phyloP scores from a whole-genome alignment of 179 eudicot species.

The Vitellaria paradoxa region DNA sequence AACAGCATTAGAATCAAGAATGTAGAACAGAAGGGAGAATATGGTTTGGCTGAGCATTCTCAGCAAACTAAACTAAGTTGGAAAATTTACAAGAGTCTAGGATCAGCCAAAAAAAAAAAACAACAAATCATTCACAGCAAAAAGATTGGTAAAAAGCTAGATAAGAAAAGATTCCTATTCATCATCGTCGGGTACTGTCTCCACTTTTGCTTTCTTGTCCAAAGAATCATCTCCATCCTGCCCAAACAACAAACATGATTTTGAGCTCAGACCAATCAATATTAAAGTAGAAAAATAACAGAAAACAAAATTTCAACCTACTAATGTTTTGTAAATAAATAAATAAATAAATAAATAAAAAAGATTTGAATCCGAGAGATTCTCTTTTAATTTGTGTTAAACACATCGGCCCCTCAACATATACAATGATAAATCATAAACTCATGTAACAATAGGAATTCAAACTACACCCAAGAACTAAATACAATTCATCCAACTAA shows the following conservation, averaged over 20 bases:
- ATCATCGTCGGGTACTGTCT: conserved; percentile 15
- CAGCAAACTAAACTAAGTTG: not conserved
- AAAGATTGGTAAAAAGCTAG: not conserved
- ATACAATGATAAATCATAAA: too few species aligned
- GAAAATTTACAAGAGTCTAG: not conserved
- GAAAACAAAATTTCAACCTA: too few species aligned
- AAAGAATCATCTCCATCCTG: conserved; percentile 11
- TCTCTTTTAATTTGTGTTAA: too few species aligned
- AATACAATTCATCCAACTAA: too few species aligned
- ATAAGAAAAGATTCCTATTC: not conserved
- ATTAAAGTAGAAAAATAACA: not conserved
- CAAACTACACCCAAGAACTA: too few species aligned
- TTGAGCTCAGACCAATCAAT: not conserved
- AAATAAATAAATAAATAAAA: not conserved
- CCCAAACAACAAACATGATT: not conserved
- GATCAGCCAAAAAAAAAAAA: not conserved
- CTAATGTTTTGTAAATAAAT: too few species aligned
- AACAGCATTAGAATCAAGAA: too few species aligned
- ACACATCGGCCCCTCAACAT: too few species aligned
- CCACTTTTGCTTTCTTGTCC: conserved; percentile 22
- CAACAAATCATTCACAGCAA: not conserved
- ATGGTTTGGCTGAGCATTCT: not conserved
- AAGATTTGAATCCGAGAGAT: not conserved
- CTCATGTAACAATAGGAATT: too few species aligned
- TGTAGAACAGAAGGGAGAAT: too few species aligned